Evolutionary conservation across 2,329 filamentous ascomycete genomes (phyloP).

Genomic region (Thelonectria discophora): DNA sequence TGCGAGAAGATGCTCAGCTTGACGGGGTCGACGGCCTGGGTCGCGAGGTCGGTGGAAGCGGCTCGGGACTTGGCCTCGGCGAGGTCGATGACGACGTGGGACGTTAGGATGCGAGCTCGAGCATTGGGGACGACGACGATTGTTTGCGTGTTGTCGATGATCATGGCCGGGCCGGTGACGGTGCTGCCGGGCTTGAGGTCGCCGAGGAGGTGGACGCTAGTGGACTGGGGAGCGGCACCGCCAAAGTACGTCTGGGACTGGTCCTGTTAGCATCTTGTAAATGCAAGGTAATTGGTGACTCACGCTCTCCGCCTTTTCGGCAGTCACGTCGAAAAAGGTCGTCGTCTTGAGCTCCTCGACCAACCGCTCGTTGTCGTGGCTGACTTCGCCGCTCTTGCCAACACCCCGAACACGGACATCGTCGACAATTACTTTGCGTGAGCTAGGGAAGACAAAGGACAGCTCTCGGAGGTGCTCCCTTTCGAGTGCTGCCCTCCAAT

Average conservation of each 20-base stretch:
- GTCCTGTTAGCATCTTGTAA: constrained; percentile 4
- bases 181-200: constrained; percentile 11
- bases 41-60: constrained; percentile 3
- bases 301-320: constrained; percentile 1
- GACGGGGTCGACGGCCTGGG: constrained; percentile 68
- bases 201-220: constrained; percentile 15
- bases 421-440: constrained; percentile 51
- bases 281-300: not conserved
- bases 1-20: constrained; percentile 78
- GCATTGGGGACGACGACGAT: constrained; percentile 41
- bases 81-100: constrained; percentile 40
- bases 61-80: not conserved
- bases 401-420: constrained; percentile 53
- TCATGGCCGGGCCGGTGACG: constrained; percentile 43
- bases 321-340: constrained; percentile 17
- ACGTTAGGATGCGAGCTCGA: constrained; percentile 40
- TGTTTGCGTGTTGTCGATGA: constrained; percentile 45
- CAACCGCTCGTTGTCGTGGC: constrained; percentile 21
- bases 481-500: constrained; percentile 45
- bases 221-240: constrained; percentile 1
- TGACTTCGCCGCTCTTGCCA: constrained; percentile 29
- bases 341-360: constrained; percentile 22
- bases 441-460: constrained; percentile 45
- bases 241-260: constrained; percentile 39
- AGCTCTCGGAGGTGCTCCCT: constrained; percentile 50